A percentile compares a stretch with the other conserved stretches of the same genome.
phyloP scores from a whole-genome alignment of 257 asterid genomes.

The Orobanche coerulescens region DNA sequence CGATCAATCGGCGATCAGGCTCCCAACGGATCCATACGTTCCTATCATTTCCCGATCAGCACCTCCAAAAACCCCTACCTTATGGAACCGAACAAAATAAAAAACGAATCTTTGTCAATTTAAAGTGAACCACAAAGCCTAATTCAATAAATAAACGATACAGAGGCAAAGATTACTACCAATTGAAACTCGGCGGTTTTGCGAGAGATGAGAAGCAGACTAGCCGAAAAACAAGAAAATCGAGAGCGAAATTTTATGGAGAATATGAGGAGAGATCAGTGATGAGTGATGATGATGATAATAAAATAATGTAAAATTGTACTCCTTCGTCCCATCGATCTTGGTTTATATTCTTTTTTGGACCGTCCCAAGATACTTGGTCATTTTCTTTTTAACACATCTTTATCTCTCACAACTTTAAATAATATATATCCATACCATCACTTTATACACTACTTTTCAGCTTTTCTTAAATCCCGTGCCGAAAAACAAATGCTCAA shows the following conservation, averaged over 20 bases:
- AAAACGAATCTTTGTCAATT: conserved; percentile 31
- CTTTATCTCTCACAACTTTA: too few relatives aligned
- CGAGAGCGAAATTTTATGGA: conserved; percentile 8
- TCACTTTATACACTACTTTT: too few relatives aligned
- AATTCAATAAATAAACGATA: conserved; percentile 3
- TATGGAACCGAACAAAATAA: conserved; percentile 15
- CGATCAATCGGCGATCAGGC: conserved; percentile 90
- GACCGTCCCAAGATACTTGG: too few relatives aligned
- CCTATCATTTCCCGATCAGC: conserved; percentile 33
- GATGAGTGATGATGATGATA: conserved; percentile 3
- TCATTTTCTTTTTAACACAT: too few relatives aligned
- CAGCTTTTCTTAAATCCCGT: too few relatives aligned
- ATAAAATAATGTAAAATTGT: conserved; percentile 9
- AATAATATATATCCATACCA: too few relatives aligned
- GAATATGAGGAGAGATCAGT: neutral
- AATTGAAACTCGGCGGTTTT: neutral
- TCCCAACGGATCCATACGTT: conserved; percentile 34
- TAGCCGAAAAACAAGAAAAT: neutral
- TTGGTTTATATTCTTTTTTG: too few relatives aligned
- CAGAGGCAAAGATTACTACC: neutral
- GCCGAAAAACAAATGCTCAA: too few relatives aligned
- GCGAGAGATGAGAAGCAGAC: neutral
- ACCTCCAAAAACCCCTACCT: conserved; percentile 38
- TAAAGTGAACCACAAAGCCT: conserved; percentile 24
- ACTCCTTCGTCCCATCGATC: too few relatives aligned